These are phyloP conservation scores for Trichoderma asperelloides DNA, from an alignment of 495 filamentous ascomycete species.

Conservation along the genomic window DNA sequence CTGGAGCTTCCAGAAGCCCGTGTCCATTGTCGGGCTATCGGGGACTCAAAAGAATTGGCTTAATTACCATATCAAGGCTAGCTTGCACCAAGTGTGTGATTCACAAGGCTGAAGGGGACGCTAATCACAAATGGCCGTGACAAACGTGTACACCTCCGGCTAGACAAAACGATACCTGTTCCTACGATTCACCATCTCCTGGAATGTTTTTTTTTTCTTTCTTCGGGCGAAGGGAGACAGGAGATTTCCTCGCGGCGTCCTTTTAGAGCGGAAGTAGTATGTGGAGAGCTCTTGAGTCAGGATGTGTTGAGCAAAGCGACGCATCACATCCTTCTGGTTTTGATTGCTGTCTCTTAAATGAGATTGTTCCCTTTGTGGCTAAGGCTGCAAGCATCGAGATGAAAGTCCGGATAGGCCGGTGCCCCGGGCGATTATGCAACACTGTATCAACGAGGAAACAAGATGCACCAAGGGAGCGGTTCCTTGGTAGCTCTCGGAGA, in stretches of 20 bases:
- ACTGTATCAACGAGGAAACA: not conserved
- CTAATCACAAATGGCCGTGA: not conserved
- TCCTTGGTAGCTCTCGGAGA: not conserved
- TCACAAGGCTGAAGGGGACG: not conserved
- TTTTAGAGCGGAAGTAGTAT: not conserved
- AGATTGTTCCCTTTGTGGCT: not conserved
- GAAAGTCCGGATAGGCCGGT: not conserved
- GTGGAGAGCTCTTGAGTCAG: not conserved
- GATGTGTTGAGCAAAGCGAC: not conserved
- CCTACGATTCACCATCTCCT: not conserved
- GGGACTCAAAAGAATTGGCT: not conserved
- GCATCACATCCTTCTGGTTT: not conserved
- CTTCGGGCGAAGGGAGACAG: conserved; percentile 2
- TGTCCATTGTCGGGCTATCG: not conserved
- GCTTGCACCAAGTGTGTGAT: not conserved
- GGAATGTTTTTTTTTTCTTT: not conserved
- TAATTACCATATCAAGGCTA: not conserved
- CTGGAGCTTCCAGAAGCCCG: conserved; percentile 1
- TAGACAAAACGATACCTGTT: not conserved
- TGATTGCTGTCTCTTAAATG: not conserved
- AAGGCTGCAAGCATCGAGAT: not conserved
- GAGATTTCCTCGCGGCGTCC: not conserved
- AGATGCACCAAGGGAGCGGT: not conserved
- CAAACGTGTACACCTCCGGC: not conserved
- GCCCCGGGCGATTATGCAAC: not conserved